Base-by-base conservation (phyloP, 2,329 filamentous ascomycete species). In the Nakataea oryzae region DNA sequence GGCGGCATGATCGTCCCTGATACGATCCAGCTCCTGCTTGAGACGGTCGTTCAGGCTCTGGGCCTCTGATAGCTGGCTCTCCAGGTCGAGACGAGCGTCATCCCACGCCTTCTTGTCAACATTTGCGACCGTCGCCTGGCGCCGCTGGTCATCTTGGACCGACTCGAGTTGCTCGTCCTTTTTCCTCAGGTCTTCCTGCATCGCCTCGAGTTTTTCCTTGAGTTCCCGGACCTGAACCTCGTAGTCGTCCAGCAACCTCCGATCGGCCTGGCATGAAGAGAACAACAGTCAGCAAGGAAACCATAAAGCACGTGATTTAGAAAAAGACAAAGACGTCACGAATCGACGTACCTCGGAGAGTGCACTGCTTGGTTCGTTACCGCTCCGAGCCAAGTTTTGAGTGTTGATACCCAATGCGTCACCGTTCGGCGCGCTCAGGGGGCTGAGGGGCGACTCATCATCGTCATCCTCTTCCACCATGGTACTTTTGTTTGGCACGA, bases 401-500 rank as follows among this genome's bases (percentile, higher is more conserved):
- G 21, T 27, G 3, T 41, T 55, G 28, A 61, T 24, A 11, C 59
- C 54, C 26, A 56, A 47, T 32, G n/a, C 59, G 26, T 61, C 17
- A 6, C 59, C 59, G 59, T 55, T 57, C 12, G 29, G 14, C 21
- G 83, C 82, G 26, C 75, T 76, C 26, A 79, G 57, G 4, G 70
- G 71, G 62, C 70, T 72, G 29, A 68, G 27, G 21, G 65, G 61
- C 27, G 60, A 58, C 3, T 57, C 60, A 27, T 32, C 81, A 66
- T 91, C 90, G 67, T 96, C 92, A 66, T 96, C 93, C 71, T 97
- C 95, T 73, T 99, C 95, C 1, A 97, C 86, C 87, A 97, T 93
- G 0, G 90, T 97, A 70, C 93, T 96, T 76, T 97, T 99, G 72
- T 97, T 97, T 0, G 95, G 95, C 54, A 97, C 89, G 69, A 97